A percentile compares a stretch with the other conserved stretches of the same genome.
phyloP scores from a whole-genome alignment of 2,329 filamentous ascomycete genomes.

The Epichloe sibirici region DNA sequence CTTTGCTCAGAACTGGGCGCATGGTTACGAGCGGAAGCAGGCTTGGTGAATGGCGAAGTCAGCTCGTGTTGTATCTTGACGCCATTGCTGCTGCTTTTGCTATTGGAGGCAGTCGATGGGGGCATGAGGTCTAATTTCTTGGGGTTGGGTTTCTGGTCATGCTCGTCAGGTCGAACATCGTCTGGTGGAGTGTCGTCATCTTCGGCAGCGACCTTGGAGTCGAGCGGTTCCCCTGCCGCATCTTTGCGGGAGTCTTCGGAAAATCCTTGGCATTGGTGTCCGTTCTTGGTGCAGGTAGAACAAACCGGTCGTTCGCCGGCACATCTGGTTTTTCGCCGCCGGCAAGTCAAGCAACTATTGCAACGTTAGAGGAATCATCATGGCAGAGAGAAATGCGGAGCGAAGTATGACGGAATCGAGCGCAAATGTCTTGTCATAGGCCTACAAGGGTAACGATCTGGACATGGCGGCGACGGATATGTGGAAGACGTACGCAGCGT shows the following conservation, averaged over 20 bases:
- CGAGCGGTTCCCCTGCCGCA: conserved; percentile 11
- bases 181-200: conserved; percentile 7
- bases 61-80: neutral
- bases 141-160: neutral
- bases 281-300: conserved; percentile 60
- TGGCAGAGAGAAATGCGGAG: neutral
- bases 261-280: conserved; percentile 58
- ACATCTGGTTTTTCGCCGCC: conserved; percentile 64
- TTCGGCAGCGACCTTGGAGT: conserved; percentile 10
- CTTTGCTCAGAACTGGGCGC: neutral
- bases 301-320: conserved; percentile 61
- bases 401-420: neutral
- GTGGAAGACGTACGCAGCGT: conserved; percentile 51
- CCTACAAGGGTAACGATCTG: neutral
- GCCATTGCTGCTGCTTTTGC: neutral
- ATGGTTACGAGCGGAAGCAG: neutral
- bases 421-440: neutral
- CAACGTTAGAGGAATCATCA: neutral
- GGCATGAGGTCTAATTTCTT: neutral
- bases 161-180: conserved; percentile 5
- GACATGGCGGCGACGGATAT: neutral
- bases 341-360: conserved; percentile 55
- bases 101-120: neutral
- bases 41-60: neutral
- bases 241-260: conserved; percentile 40